phyloP scores from a whole-genome alignment of 257 asterid species.

The Voacanga thouarsii region DNA sequence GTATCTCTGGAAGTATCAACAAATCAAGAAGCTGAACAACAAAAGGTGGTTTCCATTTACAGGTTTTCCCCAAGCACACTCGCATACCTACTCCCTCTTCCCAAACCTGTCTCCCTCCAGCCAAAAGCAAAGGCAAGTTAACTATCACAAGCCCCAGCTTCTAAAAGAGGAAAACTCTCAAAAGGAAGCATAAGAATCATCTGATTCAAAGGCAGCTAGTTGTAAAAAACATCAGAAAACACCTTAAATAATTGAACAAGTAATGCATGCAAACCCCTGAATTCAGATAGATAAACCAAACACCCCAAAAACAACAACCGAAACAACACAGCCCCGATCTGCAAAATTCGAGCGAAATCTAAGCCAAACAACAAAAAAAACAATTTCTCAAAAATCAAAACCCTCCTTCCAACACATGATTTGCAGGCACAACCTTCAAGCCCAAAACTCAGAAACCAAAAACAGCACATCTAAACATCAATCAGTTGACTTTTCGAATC shows the following conservation, averaged over 20 bases:
- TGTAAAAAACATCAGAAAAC: not conserved
- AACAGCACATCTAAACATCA: not conserved
- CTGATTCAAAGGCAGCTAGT: not conserved
- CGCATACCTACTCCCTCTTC: not conserved
- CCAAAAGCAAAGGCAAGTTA: not conserved
- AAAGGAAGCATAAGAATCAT: not conserved
- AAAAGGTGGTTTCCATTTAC: not conserved
- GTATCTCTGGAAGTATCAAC: not conserved
- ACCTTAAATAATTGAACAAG: not conserved
- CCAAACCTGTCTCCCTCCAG: not conserved
- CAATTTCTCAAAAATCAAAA: too few relatives aligned
- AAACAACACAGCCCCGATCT: constrained; percentile 12
- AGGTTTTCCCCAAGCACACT: not conserved
- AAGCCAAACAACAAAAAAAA: not conserved
- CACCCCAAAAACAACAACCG: not conserved
- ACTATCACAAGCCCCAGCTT: not conserved
- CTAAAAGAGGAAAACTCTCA: not conserved
- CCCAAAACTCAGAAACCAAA: not conserved
- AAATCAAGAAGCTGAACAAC: not conserved
- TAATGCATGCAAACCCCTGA: not conserved
- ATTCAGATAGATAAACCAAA: not conserved
- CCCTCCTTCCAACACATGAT: not conserved
- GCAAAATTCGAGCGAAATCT: constrained; percentile 3
- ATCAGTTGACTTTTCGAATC: not conserved
- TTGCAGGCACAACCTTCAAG: not conserved